These are phyloP conservation scores for Dothideomycetes sp. DNA, from an alignment of 2,329 filamentous ascomycete genomes.

Conservation along the genomic window DNA sequence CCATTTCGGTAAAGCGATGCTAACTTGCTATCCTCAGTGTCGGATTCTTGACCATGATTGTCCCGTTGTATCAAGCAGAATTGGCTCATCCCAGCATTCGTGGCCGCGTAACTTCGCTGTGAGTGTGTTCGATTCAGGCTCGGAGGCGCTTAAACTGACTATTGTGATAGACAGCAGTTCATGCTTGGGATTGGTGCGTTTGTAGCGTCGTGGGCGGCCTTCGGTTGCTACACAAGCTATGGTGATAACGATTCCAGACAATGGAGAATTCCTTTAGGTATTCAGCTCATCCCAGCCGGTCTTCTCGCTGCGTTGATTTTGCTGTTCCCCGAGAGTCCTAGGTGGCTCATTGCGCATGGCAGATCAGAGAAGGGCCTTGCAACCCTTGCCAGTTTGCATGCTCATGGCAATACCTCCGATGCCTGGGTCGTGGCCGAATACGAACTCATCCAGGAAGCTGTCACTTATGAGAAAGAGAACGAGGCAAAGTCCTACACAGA, in stretches of 20 bases:
- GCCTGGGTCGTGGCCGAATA: constrained; percentile 65
- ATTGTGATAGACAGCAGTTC: too few relatives aligned
- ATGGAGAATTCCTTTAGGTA: constrained; percentile 57
- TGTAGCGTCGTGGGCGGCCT: constrained; percentile 64
- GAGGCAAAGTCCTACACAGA: constrained; percentile 62
- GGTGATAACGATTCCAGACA: constrained; percentile 39
- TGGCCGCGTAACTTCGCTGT: constrained; percentile 63
- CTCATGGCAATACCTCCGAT: constrained; percentile 57
- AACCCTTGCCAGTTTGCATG: constrained; percentile 61
- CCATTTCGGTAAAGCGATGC: too few relatives aligned
- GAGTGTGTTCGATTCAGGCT: too few relatives aligned
- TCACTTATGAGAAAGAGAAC: constrained; percentile 57
- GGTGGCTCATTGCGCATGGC: constrained; percentile 68
- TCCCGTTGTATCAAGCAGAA: constrained; percentile 70
- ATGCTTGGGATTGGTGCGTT: constrained; percentile 68
- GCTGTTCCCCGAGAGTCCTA: constrained; percentile 56
- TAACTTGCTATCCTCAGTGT: constrained; percentile 37
- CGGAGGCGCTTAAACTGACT: too few relatives aligned
- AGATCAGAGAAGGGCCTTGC: constrained; percentile 54
- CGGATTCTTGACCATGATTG: constrained; percentile 54
- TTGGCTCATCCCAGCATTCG: constrained; percentile 70
- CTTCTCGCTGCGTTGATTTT: constrained; percentile 57
- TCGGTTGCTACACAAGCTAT: constrained; percentile 49
- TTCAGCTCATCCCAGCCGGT: constrained; percentile 61
- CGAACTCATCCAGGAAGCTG: constrained; percentile 58